Conservation (phyloP, 768 basidiomycete species). For the Tremella yokohamensis region DNA sequence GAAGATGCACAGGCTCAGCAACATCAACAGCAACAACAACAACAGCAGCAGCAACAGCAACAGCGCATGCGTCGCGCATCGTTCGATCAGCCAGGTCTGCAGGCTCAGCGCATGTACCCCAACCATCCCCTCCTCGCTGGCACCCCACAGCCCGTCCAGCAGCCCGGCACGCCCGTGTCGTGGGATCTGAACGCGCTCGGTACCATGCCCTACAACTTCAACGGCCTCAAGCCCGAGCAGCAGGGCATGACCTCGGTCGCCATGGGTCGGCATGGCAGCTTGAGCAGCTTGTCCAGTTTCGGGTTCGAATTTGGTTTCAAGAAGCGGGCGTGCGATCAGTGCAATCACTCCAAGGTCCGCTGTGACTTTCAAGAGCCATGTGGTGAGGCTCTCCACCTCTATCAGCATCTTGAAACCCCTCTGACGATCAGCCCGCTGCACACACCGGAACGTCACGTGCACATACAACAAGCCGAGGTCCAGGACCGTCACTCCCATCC, state of each 20-base stretch:
- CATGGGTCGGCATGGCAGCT: constrained; percentile 11
- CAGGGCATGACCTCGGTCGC: constrained; percentile 15
- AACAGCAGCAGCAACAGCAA: neutral
- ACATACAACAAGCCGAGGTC: constrained; percentile 37
- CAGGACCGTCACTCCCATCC: constrained; percentile 14
- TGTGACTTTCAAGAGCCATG: constrained; percentile 48
- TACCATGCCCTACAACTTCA: constrained; percentile 16
- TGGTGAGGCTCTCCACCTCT: constrained; percentile 24
- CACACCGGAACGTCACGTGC: constrained; percentile 32
- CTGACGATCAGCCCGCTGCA: constrained; percentile 29
- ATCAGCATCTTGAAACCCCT: neutral
- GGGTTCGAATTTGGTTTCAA: constrained; percentile 37
- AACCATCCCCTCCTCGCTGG: neutral
- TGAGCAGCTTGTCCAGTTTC: constrained; percentile 3
- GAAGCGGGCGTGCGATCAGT: constrained; percentile 49
- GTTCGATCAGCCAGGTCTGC: constrained; percentile 5
- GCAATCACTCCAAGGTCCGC: constrained; percentile 48
- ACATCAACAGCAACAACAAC: neutral
- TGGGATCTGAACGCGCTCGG: neutral
- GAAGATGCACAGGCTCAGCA: constrained; percentile 3
- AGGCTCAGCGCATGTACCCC: constrained; percentile 5
- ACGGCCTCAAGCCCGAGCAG: constrained; percentile 21
- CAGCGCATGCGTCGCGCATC: constrained; percentile 1
- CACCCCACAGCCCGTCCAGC: neutral
- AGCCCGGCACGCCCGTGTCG: neutral